Evolutionary conservation across 768 basidiomycete genomes (phyloP), one percentile per base, ranked within the genome.

Genomic region (Russula compacta): DNA sequence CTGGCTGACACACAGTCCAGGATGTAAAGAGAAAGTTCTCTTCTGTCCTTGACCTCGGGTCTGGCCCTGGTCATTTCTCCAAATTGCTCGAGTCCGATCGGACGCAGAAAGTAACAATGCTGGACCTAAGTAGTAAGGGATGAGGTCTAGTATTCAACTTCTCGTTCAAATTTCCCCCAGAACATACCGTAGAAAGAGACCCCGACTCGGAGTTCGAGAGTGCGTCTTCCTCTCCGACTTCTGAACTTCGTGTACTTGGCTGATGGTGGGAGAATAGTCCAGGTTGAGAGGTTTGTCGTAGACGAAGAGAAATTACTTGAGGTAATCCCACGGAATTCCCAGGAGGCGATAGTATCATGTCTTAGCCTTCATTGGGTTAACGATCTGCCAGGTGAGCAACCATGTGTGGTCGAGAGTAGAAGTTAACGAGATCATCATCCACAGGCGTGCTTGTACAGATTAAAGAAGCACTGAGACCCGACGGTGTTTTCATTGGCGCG

Each of bases 331-430:
- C 83, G 77, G 2, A 80, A 87, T 62, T 90, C 92, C 14, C 88
- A 95, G 69, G 95, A 98, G 69, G 92, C 90, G 17, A 83, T 98
- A 49, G 85, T 97, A 29, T 95, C 92, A 12, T 95, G 92, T 70
- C 79, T 97, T 4, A 87, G 86, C 67, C 78, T 98, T 46, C 97
- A 99, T 64, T 99, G 97, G 97, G 83, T 97, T 12, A 98, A 98
- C 67, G 97, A 99, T 74, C 81, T 99, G 6, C 95, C 94, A 63
- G 93, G 95, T 91, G 36, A 32, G 79, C 50, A 35, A 40, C 6
- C 15, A 33, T 44, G 39, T 15, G 19, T 10, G 39, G 21, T 24
- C 32, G 5, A 12, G 10, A 36, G 12, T 36, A 35, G 21, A 11
- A 17, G 9, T 36, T 59, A 17, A 49, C 49, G 17, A 58, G 38